phyloP scores from a whole-genome alignment of 1,284 basidiomycete species.

The Ustilago tritici region DNA sequence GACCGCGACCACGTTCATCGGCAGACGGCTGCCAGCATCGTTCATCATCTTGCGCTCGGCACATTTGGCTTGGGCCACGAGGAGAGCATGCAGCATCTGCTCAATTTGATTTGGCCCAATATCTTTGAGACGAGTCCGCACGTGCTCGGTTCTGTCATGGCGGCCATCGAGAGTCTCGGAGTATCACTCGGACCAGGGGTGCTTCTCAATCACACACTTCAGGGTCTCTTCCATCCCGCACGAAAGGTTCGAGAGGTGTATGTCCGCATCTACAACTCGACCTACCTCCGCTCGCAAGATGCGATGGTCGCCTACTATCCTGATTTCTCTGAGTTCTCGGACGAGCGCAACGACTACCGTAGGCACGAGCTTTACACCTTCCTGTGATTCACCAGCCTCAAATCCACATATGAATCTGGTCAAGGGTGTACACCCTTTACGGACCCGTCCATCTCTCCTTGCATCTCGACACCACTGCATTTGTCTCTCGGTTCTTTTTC shows the following conservation, averaged over 20 bases:
- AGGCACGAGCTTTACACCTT: slow-evolving; percentile 61
- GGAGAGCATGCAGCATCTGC: slow-evolving; percentile 94
- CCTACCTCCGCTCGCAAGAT: slow-evolving; percentile 84
- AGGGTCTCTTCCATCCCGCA: slow-evolving; percentile 76
- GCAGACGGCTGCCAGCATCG: slow-evolving; percentile 98
- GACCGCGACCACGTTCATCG: slow-evolving; percentile 98
- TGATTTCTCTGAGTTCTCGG: slow-evolving; percentile 61
- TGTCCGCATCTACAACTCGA: slow-evolving; percentile 82
- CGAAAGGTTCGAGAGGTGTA: slow-evolving; percentile 89
- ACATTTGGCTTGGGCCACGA: slow-evolving; percentile 97
- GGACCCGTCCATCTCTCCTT: too few species aligned
- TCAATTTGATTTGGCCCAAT: slow-evolving; percentile 99
- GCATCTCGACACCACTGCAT: too few species aligned
- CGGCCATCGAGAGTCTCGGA: slow-evolving; percentile 93
- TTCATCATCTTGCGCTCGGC: slow-evolving; percentile 96
- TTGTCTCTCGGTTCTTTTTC: too few species aligned
- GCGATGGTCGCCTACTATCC: slow-evolving; percentile 95
- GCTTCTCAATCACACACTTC: slow-evolving; percentile 80
- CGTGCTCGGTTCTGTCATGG: slow-evolving; percentile 84
- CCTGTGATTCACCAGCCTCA: slow-evolving; percentile 14
- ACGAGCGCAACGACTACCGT: slow-evolving; percentile 62
- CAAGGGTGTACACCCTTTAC: too few species aligned
- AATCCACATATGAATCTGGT: too few species aligned
- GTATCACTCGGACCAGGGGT: slow-evolving; percentile 94
- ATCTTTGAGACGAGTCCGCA: slow-evolving; percentile 98